Conservation (phyloP, 179 eudicot species). For the Spergularia azorica region DNA sequence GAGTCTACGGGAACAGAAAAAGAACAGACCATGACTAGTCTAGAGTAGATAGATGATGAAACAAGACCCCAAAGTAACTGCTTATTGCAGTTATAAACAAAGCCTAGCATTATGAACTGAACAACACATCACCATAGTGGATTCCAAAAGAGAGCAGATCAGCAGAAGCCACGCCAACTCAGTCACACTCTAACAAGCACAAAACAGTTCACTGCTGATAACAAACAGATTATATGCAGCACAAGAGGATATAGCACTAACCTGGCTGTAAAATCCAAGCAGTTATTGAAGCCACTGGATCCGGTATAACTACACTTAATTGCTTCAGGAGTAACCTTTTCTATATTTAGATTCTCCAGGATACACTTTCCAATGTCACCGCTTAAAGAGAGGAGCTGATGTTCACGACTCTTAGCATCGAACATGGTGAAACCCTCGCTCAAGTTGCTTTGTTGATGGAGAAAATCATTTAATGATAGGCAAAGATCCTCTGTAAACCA, state of each 20-base stretch:
- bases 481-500: conserved; percentile 55
- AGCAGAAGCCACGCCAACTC: neutral
- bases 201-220: neutral
- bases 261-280: conserved; percentile 57
- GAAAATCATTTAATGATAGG: conserved; percentile 42
- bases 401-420: conserved; percentile 21
- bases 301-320: conserved; percentile 33
- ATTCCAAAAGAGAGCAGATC: neutral
- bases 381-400: conserved; percentile 36
- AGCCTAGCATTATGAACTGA: too few species aligned
- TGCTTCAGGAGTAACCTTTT: conserved; percentile 39
- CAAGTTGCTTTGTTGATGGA: conserved; percentile 34
- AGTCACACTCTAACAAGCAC: neutral
- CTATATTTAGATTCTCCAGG: conserved; percentile 43
- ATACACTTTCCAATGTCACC: conserved; percentile 51
- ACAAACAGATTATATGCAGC: neutral
- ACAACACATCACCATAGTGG: too few species aligned
- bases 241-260: conserved; percentile 24
- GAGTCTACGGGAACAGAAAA: too few species aligned
- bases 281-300: conserved; percentile 41
- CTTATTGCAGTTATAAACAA: too few species aligned
- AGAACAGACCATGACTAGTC: too few species aligned
- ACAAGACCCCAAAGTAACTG: too few species aligned
- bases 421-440: conserved; percentile 30
- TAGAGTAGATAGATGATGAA: too few species aligned